Base-by-base conservation (phyloP, 768 basidiomycete genomes). In the Jaapia argillacea region DNA sequence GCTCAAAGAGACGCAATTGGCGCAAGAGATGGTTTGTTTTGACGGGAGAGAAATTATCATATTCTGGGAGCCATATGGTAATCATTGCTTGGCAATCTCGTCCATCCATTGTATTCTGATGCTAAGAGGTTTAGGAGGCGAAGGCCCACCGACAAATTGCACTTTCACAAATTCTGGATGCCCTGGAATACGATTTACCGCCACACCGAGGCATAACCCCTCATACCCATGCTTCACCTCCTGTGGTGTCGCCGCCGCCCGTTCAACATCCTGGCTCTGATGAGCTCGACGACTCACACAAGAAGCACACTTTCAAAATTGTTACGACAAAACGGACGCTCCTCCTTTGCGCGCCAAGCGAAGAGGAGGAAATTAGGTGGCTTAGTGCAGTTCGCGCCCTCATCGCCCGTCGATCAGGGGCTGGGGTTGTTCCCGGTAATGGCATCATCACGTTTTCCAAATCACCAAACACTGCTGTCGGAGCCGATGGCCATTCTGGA, bases 291-390 rank as follows among this genome's bases (percentile, higher is more conserved):
- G 70, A 71, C 31, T 65, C 64, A 24, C 65, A 63, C 41, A 62
- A 64, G 20, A 60, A 63, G 6, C 74, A 82, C 58, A 88, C 87
- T 41, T 98, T 99, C 79, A 92, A 96, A 65, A 84, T 98, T 44
- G 83, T 98, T 51, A 96, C 92, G 27, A 92, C 94, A 43, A 92
- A 94, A 61, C 78, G 90, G 47, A 85, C 87, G 14, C 66, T 91
- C 46, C 61, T 94, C 42, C 69, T 98, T 21, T 96, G 92, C 54
- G 96, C 96, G 5, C 94, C 96, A 13, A 83, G 75, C 45, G 96
- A 99, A 61, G 96, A 97, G 54, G 94, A 98, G 53, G 96, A 98
- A 65, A 93, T 98, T 60, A 88, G 85, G 61, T 99, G 96, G 96
- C 69, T 99, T 38, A 91, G 92, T 41, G 91, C 94, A 6, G 78